Base-by-base conservation (phyloP, 2,329 filamentous ascomycete species). In the Stachybotrys chartarum region DNA sequence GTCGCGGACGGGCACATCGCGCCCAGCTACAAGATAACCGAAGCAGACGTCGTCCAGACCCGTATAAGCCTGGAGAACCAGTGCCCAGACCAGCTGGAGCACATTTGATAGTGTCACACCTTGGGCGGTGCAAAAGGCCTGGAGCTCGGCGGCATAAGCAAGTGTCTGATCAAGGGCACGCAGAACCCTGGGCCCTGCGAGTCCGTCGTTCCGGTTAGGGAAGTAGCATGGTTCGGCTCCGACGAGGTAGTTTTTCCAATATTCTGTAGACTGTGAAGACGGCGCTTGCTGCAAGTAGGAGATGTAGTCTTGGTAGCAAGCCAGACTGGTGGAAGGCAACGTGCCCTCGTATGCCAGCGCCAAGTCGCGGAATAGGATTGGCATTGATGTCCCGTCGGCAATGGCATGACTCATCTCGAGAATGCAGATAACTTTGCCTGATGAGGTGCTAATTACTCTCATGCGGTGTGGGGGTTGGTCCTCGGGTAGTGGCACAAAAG, bases 371-470 rank as follows among this genome's bases (percentile, higher is more conserved):
- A 61, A 60, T 0, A 64, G 42, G n/a, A 60, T 55, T 7, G 58
- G 55, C 55, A 64, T 56, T 2, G 58, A 65, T 0, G 58, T 60
- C 14, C 57, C 62, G 17, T 64, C 62, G 0, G 54, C 42, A 14
- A 64, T 58, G 2, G 62, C 60, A 7, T 64, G 62, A 10, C 62
- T 63, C 56, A 64, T 64, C 30, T 64, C 59, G 1, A 64, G 47
- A 1, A 57, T 3, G 17, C 62, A 64, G 1, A 2, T 3, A 0
- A 59, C 59, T 1, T 10, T 35, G 2, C 8, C 45, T 2, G 47
- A 30, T 4, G n/a, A 0, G 1, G 53, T 46, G 7, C 55, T 55
- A 14, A 47, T 56, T 11, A 63, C 56, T 2, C 16, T 63, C 30
- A 63, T 49, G 11, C 55, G 56, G 16, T 63, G 61, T 1, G 61